Evolutionary conservation across 164 flowering plant species (phyloP), one percentile per base, ranked within the genome.

Genomic region (Malania oleifera): DNA sequence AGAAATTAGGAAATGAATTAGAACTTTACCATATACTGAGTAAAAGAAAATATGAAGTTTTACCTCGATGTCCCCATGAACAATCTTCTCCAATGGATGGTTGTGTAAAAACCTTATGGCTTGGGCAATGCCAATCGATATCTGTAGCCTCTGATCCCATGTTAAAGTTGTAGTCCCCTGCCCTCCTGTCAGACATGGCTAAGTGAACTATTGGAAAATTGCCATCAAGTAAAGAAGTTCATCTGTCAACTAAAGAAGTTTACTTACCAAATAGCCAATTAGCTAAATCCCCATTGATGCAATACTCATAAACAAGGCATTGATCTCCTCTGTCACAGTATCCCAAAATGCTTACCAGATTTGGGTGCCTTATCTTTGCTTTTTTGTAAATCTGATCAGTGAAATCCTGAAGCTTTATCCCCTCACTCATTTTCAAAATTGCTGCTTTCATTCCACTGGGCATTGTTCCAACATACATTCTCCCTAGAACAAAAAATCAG

Each of bases 361-460:
- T 69, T 34, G 73, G 73, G 35, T 69, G 73, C 64, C 65, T 64
- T 44, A 64, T 43, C 29, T 56, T 69, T 2, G 65, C 65, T 25
- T 60, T 51, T 25, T 37, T 69, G 28, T 38, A 22, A 24, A 64
- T 43, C 61, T 50, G 65, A 31, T 4, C 56, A 22, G 17, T 25
- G 26, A 56, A 56, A 56, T 18, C 51, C 25, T 34, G 49, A 44
- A 60, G 57, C 45, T 65, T 56, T 56, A 41, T 41, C 23, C 64
- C 65, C 1, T 54, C 53, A 27, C 64, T 64, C 7, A 64, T 22
- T 50, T 40, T 52, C 54, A 54, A 59, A 9, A 64, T 43, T 24
- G 73, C 73, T 18, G 61, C 69, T 44, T 28, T 64, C 65, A 37
- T 55, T 56, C 73, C 73, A 63, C 68, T 69, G 7, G 73, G 73